Base-by-base conservation (phyloP, 1,284 basidiomycete genomes). In the Puccinia hordei region DNA sequence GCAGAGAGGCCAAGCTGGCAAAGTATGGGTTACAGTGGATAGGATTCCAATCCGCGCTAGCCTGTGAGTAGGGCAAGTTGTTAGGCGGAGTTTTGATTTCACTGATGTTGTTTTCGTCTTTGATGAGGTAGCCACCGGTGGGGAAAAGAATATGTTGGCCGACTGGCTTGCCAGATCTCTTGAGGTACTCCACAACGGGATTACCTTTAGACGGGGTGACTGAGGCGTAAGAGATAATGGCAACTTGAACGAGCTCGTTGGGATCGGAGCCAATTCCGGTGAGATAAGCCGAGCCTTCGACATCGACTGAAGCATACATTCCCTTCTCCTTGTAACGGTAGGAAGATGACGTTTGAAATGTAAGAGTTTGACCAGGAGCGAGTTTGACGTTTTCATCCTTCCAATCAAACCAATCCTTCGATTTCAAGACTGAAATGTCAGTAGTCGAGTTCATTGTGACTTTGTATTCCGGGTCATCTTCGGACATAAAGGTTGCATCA, bases 1-100 rank as follows among this genome's bases (percentile, higher is more conserved):
- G 96, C 30, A 99, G 90, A 27, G 91, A 90, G 19, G 96, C 95
- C 83, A 93, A 94, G 86, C 94, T 92, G 38, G 96, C 90, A 88
- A 99, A 98, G 89, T 98, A 98, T 0, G 96, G 97, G 87, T 99
- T 98, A 87, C 97, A 89, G 87, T 99, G 97, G 83, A 99, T 97
- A n/a, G 93, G 92, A 86, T 90, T 98, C 89, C 94, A 98, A 87
- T 99, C 97, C 69, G 96, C 95, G 1, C 96, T 98, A 81, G 95
- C 90, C 86, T 92, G 91, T 6, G 95, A 98, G 88, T 98, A 98
- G 4, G 95, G 92, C 87, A 97, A 88, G 86, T 99, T 98, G 77
- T 93, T 93, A 59, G 92, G 88, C 22, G 95, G 86, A 13, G 72
- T 81, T 66, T 24, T 72, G 73, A 72, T 75, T 81, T 78, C 66